Percentiles rank a stretch among this genome's conserved stretches.
Conservation (phyloP, 345 rosid species). For the Arabidopsis suecica region DNA sequence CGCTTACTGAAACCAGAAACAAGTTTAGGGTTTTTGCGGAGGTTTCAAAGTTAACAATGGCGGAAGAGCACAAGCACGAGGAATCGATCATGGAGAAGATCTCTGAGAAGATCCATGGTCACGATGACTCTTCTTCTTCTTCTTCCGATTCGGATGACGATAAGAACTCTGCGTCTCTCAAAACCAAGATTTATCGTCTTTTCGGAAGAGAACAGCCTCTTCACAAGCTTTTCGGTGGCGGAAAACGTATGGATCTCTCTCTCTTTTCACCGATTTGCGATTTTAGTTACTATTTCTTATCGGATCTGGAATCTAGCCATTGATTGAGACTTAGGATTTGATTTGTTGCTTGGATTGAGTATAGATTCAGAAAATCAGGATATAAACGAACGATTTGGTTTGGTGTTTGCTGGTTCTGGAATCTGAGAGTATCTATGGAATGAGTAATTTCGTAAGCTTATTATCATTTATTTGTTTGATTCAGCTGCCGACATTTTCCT, state of each 20-base stretch:
- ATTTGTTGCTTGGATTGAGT: slow-evolving; percentile 3
- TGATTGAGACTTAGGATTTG: neutral
- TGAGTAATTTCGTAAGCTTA: neutral
- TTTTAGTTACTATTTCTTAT: neutral
- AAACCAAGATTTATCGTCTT: slow-evolving; percentile 60
- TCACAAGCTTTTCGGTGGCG: slow-evolving; percentile 48
- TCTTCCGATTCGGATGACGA: slow-evolving; percentile 50
- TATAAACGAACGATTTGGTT: slow-evolving; percentile 8
- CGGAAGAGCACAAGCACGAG: slow-evolving; percentile 48
- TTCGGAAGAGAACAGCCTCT: slow-evolving; percentile 73
- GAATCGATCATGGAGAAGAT: slow-evolving; percentile 49
- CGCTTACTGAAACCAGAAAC: slow-evolving; percentile 18
- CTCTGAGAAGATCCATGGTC: slow-evolving; percentile 51
- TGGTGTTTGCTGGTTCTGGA: neutral
- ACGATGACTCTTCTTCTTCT: slow-evolving; percentile 48
- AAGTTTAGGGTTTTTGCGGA: slow-evolving; percentile 38
- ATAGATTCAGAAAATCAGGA: neutral
- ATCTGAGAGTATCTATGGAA: slow-evolving; percentile 11
- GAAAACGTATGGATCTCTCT: slow-evolving; percentile 52
- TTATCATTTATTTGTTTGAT: neutral
- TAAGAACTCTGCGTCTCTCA: slow-evolving; percentile 42
- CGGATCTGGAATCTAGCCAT: slow-evolving; percentile 41
- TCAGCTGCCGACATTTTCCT: slow-evolving; percentile 86
- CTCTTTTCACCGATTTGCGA: neutral
- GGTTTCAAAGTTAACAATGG: slow-evolving; percentile 42